Base-by-base conservation (phyloP, 805 yeast genomes). In the Spathaspora girioi region DNA sequence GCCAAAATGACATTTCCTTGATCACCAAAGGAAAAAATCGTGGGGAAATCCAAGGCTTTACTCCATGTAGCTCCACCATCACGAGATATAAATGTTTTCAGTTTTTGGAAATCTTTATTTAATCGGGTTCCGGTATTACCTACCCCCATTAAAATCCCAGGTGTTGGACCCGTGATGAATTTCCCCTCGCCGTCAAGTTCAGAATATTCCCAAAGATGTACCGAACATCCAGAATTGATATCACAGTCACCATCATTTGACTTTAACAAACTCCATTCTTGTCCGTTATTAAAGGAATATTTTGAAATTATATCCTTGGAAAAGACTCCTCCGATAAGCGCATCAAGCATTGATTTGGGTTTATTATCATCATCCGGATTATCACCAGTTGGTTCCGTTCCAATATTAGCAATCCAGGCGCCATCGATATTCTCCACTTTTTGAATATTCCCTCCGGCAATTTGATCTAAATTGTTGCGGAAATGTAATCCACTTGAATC, bases 61-160 rank as follows among this genome's bases (percentile, higher is more conserved):
- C 68, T 66, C 96, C 96, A 89, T 0, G 86, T 70, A n/a, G 74
- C 60, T 26, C 97, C 96, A 23, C 89, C 91, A 69, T 89, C 90
- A 51, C 86, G 70, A 0, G 96, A 86, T 7, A 88, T 62, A 62
- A 73, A 90, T 1, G 94, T 82, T 38, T 58, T 59, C 55, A 65
- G 46, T n/a, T 56, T 46, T 2, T 51, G 45, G 11, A 54, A 15
- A n/a, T 56, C 54, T 11, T 53, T 47, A 10, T 47, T 48, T 35
- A 67, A 54, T 1, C 52, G 52, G 12, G 61, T 55, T 15, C 78
- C 79, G 38, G 65, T 61, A 50, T 54, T 64, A 43, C 69, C 76
- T 35, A 64, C 70, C 19, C 62, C 73, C 52, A 63, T 59, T 53
- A 61, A 53, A 38, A 62, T 76, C 43, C 84, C 86, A 0, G 87